Conservation (phyloP, 768 basidiomycete species). For the Rubroboletus satanas region DNA sequence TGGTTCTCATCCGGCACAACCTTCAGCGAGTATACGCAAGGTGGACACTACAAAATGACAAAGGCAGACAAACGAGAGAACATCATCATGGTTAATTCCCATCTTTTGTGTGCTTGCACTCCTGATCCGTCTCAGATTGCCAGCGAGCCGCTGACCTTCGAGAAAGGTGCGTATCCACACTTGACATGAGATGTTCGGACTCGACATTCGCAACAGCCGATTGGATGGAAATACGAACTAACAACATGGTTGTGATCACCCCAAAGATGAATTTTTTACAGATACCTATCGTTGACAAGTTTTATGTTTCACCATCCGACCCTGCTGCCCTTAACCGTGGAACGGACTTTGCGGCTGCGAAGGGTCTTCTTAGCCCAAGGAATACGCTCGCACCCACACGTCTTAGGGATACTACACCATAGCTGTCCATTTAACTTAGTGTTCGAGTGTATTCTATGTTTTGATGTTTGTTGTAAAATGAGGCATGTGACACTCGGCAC, state of each 20-base stretch:
- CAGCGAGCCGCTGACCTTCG: slow-evolving; percentile 94
- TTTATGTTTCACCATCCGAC: slow-evolving; percentile 84
- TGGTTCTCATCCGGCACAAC: slow-evolving; percentile 96
- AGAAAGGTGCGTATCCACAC: slow-evolving; percentile 57
- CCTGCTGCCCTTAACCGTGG: slow-evolving; percentile 64
- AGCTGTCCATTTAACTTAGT: slow-evolving; percentile 18
- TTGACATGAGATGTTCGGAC: not conserved
- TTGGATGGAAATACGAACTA: slow-evolving; percentile 99
- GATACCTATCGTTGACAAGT: slow-evolving; percentile 92
- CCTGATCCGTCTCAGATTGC: slow-evolving; percentile 52
- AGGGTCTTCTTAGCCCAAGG: slow-evolving; percentile 73
- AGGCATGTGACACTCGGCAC: slow-evolving; percentile 5
- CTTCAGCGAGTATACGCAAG: slow-evolving; percentile 85
- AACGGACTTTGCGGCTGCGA: slow-evolving; percentile 81
- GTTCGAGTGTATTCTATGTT: not conserved
- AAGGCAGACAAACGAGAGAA: slow-evolving; percentile 95
- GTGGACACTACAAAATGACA: slow-evolving; percentile 91
- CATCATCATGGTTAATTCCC: slow-evolving; percentile 72
- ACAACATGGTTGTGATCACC: slow-evolving; percentile 93
- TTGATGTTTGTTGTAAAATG: not conserved
- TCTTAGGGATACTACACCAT: slow-evolving; percentile 18
- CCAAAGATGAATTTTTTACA: slow-evolving; percentile 93
- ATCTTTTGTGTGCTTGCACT: slow-evolving; percentile 6
- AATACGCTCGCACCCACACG: slow-evolving; percentile 30
- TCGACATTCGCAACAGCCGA: slow-evolving; percentile 49